Conservation (phyloP, 208 protist genomes). For the Acanthamoeba sp. region DNA sequence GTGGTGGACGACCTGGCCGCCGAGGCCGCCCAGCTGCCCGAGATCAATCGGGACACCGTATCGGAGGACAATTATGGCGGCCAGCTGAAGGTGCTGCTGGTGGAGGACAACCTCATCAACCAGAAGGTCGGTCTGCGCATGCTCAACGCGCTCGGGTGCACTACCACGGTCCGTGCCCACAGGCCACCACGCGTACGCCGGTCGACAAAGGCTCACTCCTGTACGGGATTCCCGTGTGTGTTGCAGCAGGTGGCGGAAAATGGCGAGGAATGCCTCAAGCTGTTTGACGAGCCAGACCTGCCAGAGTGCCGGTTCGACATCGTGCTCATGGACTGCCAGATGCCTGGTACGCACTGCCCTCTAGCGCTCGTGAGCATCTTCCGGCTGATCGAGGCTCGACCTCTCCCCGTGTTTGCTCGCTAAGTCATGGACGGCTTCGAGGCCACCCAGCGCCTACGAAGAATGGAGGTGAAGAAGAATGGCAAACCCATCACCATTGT, state of each 20-base stretch:
- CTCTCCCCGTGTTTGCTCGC: too few species aligned
- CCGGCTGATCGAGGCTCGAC: too few species aligned
- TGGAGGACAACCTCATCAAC: constrained; percentile 49
- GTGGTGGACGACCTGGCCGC: not conserved
- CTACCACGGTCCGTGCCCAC: not conserved
- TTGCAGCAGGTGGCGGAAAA: not conserved
- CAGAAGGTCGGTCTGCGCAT: constrained; percentile 23
- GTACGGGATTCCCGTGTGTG: too few species aligned
- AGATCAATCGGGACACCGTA: not conserved
- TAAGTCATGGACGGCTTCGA: constrained; percentile 38
- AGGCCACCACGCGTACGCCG: not conserved
- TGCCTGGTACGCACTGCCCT: not conserved
- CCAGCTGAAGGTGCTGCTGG: not conserved
- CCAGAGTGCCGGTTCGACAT: not conserved
- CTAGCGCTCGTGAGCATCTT: not conserved
- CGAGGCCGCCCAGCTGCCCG: too few species aligned
- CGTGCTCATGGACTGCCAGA: constrained; percentile 67
- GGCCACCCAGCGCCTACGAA: not conserved
- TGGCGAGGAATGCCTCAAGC: not conserved
- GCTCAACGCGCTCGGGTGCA: constrained; percentile 18
- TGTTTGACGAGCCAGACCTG: not conserved
- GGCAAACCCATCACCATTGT: not conserved
- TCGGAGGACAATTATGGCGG: too few species aligned
- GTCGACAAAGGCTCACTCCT: too few species aligned
- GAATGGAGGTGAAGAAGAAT: not conserved